Evolutionary conservation across 345 rosid genomes (phyloP), one percentile per base, ranked within the genome.

Genomic region (Rhodamnia rubescens): DNA sequence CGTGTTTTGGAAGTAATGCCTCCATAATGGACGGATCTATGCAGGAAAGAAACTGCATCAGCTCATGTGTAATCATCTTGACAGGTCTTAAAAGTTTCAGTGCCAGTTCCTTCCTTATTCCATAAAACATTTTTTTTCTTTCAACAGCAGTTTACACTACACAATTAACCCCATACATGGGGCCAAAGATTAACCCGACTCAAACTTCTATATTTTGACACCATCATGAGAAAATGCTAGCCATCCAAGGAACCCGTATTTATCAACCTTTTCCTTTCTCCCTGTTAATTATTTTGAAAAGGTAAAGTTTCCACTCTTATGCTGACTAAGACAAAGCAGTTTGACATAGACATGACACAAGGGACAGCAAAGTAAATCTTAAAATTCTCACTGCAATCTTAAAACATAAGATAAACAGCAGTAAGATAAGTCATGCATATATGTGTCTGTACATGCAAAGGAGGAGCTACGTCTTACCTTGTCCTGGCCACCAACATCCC

Each of bases 401-500:
- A 22, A n/a, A 47, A 61, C 85, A 83, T 61, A 58, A 49, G 18
- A 44, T 51, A 53, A 42, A 27, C 11, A 64, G 56, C 53, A 21
- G 26, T 15, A 8, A 80, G 69, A 56, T 61, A 20, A 61, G 42
- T 7, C 21, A 32, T 64, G 44, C 78, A 16, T 8, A 18, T 29
- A 69, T 69, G 40, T 36, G 14, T 32, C 8, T 61, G 12, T 8
- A 82, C 13, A 51, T 29, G 36, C 40, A 8, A n/a, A 83, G 54
- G 13, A 50, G 83, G 56, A 81, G 36, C 80, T 69, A 18, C 13
- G 32, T 26, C 26, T 50, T 90, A 95, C 97, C 96, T 96, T 95
- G 93, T 96, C 98, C 89, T 96, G 98, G 87, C 98, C 98, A 78
- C 98, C 98, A 6, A 96, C 98, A 92, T 95, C 98, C 98, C 98